Base-by-base conservation (phyloP, 1,284 basidiomycete genomes). In the Peniophora sp. region DNA sequence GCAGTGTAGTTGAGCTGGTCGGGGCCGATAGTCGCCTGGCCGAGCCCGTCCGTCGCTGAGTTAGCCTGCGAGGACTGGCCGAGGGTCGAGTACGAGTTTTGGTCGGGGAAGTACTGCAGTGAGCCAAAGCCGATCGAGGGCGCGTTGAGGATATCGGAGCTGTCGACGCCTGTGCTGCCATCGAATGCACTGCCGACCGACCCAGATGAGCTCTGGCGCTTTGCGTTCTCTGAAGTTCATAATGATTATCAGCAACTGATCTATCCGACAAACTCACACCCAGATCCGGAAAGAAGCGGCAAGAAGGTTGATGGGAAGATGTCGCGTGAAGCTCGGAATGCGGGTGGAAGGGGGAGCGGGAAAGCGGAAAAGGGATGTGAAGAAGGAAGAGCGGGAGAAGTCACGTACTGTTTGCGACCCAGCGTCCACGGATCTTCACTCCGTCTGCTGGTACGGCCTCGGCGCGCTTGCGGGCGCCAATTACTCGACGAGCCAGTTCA, bases 21-120 rank as follows among this genome's bases (percentile, higher is more conserved):
- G 81, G 81, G 86, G 36, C 69, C 61, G 45, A 69, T 55, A 43
- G 81, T 83, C 20, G 60, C 60, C 50, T 78, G 64, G 34, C 84
- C 58, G 0, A 69, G 73, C 53, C 77, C 75, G 54, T 78, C 72
- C 63, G 77, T 79, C n/a, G 47, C 44, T 70, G 55, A 22, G 72
- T 63, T 49, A 24, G 55, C 10, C 25, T 32, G 23, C 24, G 17
- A 10, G 14, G 20, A 25, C 17, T 32, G 20, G 10, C 39, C 22
- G 14, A 25, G 17, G 76, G 63, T 22, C 73, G 71, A 71, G 56
- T 83, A 84, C 32, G 60, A 61, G 53, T 77, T 71, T 62, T 85
- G 83, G 60, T 86, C 82, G 19, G 84, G 83, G 71, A 85, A 83
- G 16, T 84, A 57, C 55, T 78, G 79, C 70, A 83, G 82, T 20